phyloP scores from a whole-genome alignment of 116 monocot genomes.

The Iris pallida region DNA sequence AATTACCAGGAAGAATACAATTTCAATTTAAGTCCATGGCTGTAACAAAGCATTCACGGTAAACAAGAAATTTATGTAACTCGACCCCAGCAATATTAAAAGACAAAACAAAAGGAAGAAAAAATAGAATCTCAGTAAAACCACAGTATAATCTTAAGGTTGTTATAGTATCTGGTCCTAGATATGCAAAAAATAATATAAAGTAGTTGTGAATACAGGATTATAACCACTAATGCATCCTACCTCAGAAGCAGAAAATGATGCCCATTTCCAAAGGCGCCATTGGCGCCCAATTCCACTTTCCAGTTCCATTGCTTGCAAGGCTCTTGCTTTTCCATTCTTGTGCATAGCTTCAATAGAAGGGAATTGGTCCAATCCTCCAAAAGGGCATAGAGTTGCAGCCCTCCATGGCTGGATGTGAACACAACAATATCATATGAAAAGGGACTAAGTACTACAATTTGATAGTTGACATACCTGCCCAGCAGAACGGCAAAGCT shows the following conservation, averaged over 20 bases:
- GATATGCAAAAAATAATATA: too few relatives aligned
- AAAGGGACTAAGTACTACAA: background rate
- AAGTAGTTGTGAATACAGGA: too few relatives aligned
- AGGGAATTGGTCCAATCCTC: slow-evolving; percentile 75
- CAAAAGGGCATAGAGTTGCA: slow-evolving; percentile 85
- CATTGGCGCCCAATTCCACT: slow-evolving; percentile 74
- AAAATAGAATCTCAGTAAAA: too few relatives aligned
- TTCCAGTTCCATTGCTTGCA: slow-evolving; percentile 95
- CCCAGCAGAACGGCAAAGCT: slow-evolving; percentile 93
- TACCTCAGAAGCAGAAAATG: slow-evolving; percentile 87
- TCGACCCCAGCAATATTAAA: too few relatives aligned
- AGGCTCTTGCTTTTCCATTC: slow-evolving; percentile 63
- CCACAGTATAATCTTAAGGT: too few relatives aligned
- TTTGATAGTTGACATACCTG: slow-evolving; percentile 35
- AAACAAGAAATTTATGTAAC: too few relatives aligned
- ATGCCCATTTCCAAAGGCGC: slow-evolving; percentile 96
- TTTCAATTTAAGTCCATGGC: too few relatives aligned
- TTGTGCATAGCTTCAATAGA: slow-evolving; percentile 69
- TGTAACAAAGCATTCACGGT: too few relatives aligned
- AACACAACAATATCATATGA: background rate
- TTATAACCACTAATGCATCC: background rate
- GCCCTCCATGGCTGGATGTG: slow-evolving; percentile 83
- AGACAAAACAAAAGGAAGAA: too few relatives aligned
- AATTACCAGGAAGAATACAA: too few relatives aligned
- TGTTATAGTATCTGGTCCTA: too few relatives aligned